Conservation (phyloP, 2,329 filamentous ascomycete genomes). For the Phaeoacremonium minimum region DNA sequence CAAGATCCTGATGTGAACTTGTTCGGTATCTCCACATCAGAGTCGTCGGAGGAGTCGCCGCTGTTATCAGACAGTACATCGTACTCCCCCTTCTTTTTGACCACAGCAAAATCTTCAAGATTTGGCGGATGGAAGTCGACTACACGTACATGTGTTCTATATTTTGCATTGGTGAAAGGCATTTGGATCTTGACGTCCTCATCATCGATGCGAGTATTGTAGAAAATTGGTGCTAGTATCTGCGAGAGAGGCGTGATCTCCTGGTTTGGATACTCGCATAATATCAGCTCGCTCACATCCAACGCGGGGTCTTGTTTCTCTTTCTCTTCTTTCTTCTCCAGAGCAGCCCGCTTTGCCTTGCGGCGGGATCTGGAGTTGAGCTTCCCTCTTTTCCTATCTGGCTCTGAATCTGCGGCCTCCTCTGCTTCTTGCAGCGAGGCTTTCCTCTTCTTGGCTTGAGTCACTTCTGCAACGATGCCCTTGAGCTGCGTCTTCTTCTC, state of each 20-base stretch:
- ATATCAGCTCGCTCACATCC: constrained; percentile 30
- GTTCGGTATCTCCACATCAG: constrained; percentile 21
- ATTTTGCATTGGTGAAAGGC: constrained; percentile 72
- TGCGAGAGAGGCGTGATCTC: constrained; percentile 27
- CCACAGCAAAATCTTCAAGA: constrained; percentile 66
- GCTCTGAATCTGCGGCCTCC: constrained; percentile 7
- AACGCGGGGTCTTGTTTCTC: constrained; percentile 1
- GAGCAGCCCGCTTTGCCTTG: constrained; percentile 18
- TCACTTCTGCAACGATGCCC: constrained; percentile 29
- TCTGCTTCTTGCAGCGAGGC: constrained; percentile 17
- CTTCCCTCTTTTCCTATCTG: constrained; percentile 9
- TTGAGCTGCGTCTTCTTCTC: constrained; percentile 34
- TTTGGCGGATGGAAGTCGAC: constrained; percentile 72
- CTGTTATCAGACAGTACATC: constrained; percentile 44
- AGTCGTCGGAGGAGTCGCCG: constrained; percentile 21
- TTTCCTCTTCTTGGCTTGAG: constrained; percentile 32
- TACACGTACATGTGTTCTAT: constrained; percentile 67
- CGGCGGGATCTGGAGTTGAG: constrained; percentile 19
- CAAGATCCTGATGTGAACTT: constrained; percentile 38
- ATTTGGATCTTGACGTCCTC: constrained; percentile 34
- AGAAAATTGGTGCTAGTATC: constrained; percentile 30
- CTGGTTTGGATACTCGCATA: constrained; percentile 38
- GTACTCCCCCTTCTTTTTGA: constrained; percentile 38
- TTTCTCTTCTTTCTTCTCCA: constrained; percentile 10
- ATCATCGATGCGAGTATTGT: constrained; percentile 38